These are phyloP conservation scores for Rhypophila decipiens DNA, from an alignment of 495 filamentous ascomycete genomes.

Conservation along the genomic window DNA sequence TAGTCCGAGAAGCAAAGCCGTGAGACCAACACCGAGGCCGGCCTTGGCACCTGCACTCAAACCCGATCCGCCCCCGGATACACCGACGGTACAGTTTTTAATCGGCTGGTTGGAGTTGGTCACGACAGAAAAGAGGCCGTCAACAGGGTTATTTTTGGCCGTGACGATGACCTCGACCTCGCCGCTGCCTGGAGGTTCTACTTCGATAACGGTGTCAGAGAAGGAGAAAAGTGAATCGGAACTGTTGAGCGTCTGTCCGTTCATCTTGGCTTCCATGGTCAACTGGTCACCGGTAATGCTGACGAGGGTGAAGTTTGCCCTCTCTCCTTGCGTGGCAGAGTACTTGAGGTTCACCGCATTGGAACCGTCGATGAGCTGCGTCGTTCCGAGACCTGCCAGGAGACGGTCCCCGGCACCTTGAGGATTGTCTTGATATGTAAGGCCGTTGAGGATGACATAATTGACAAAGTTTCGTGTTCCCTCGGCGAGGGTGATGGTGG, in stretches of 20 bases:
- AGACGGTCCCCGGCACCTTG: constrained; percentile 17
- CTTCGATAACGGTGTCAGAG: constrained; percentile 5
- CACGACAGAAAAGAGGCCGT: constrained; percentile 19
- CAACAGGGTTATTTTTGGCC: constrained; percentile 10
- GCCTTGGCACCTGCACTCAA: constrained; percentile 21
- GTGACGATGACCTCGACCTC: constrained; percentile 18
- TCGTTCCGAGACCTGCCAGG: constrained; percentile 21
- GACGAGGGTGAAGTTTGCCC: constrained; percentile 20
- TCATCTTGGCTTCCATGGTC: constrained; percentile 8
- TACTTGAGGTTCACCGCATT: constrained; percentile 18
- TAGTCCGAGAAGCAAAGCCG: constrained; percentile 4
- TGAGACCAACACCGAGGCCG: constrained; percentile 16
- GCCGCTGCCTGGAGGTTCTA: constrained; percentile 15
- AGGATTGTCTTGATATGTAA: constrained; percentile 23
- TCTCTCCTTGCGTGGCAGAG: constrained; percentile 17
- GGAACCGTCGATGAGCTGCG: constrained; percentile 17
- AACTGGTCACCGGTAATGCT: constrained; percentile 15
- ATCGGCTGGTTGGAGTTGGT: constrained; percentile 20
- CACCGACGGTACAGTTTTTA: constrained; percentile 26
- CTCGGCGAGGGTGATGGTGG: constrained; percentile 18
- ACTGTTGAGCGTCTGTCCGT: constrained; percentile 10
- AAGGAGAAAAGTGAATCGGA: not conserved
- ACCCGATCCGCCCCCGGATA: constrained; percentile 12
- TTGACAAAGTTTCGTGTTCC: constrained; percentile 23
- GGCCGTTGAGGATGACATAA: constrained; percentile 20